These are phyloP conservation scores for Ophiostoma novo-ulmi DNA, from an alignment of 2,329 filamentous ascomycete species.

Conservation along the genomic window DNA sequence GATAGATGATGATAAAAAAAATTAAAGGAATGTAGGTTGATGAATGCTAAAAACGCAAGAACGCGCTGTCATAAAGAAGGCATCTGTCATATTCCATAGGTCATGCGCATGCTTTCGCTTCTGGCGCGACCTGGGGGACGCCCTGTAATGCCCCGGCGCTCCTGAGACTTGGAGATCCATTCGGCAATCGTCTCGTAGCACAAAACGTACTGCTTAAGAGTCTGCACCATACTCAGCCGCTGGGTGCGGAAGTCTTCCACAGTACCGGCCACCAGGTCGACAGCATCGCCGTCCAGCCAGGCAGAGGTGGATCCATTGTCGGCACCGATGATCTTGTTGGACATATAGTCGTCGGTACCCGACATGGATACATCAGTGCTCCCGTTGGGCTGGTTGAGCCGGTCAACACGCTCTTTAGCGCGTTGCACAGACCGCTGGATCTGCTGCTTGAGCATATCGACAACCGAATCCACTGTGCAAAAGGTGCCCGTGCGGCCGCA, in stretches of 20 bases:
- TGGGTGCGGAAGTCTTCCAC: constrained; percentile 88
- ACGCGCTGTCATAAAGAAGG: not conserved
- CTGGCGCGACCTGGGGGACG: constrained; percentile 21
- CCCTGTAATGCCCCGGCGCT: constrained; percentile 27
- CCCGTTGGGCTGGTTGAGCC: not conserved
- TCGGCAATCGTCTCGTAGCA: constrained; percentile 94
- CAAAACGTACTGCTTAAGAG: constrained; percentile 83
- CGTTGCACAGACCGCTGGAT: constrained; percentile 29
- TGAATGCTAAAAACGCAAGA: not conserved
- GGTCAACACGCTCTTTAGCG: not conserved
- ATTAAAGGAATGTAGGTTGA: not conserved
- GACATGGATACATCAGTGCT: constrained; percentile 2
- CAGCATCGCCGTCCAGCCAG: constrained; percentile 64
- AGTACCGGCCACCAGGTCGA: constrained; percentile 78
- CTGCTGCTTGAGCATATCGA: constrained; percentile 95
- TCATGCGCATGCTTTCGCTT: constrained; percentile 26
- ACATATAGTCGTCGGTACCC: constrained; percentile 9
- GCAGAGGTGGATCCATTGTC: constrained; percentile 34
- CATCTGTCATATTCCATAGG: not conserved
- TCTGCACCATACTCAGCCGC: constrained; percentile 94
- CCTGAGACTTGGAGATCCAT: constrained; percentile 61
- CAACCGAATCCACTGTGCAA: constrained; percentile 90
- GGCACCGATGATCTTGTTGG: not conserved
- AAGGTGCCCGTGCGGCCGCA: constrained; percentile 95
- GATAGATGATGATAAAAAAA: not conserved